Evolutionary conservation across 2,329 filamentous ascomycete genomes (phyloP).

Genomic region (Pseudocercospora fijiensis): DNA sequence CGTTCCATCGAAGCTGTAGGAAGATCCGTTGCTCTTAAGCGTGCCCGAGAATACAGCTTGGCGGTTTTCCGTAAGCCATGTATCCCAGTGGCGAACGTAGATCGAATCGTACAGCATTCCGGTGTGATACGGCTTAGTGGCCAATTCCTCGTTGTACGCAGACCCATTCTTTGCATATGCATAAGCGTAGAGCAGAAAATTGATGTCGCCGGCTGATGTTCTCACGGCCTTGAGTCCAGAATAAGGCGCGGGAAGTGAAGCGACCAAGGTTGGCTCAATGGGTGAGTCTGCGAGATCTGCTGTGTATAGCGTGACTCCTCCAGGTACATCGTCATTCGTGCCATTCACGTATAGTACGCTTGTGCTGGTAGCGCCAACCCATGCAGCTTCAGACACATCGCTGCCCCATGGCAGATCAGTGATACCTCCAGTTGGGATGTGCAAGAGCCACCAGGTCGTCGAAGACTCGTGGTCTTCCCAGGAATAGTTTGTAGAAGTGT

Average conservation of each 20-base stretch:
- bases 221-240: constrained; percentile 40
- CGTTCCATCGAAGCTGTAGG: constrained; percentile 21
- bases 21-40: constrained; percentile 32
- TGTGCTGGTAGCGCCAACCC: constrained; percentile 37
- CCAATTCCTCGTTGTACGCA: constrained; percentile 51
- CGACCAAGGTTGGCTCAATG: constrained; percentile 32
- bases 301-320: constrained; percentile 42
- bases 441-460: constrained; percentile 29
- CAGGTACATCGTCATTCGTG: constrained; percentile 27
- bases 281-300: constrained; percentile 36
- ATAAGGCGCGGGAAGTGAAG: constrained; percentile 37
- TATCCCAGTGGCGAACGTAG: constrained; percentile 56
- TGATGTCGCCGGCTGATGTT: constrained; percentile 32
- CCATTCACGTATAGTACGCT: constrained; percentile 35
- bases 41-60: constrained; percentile 53
- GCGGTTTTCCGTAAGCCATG: constrained; percentile 50
- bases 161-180: constrained; percentile 36
- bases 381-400: constrained; percentile 31
- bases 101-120: constrained; percentile 52
- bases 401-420: constrained; percentile 24
- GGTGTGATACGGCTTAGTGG: constrained; percentile 46
- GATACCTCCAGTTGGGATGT: constrained; percentile 27
- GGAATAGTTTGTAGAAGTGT: constrained; percentile 28
- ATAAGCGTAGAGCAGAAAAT: constrained; percentile 30
- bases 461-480: constrained; percentile 28